Evolutionary conservation across 2,329 filamentous ascomycete species (phyloP), one percentile per base, ranked within the genome.

Genomic region (Trichoderma pleuroti): DNA sequence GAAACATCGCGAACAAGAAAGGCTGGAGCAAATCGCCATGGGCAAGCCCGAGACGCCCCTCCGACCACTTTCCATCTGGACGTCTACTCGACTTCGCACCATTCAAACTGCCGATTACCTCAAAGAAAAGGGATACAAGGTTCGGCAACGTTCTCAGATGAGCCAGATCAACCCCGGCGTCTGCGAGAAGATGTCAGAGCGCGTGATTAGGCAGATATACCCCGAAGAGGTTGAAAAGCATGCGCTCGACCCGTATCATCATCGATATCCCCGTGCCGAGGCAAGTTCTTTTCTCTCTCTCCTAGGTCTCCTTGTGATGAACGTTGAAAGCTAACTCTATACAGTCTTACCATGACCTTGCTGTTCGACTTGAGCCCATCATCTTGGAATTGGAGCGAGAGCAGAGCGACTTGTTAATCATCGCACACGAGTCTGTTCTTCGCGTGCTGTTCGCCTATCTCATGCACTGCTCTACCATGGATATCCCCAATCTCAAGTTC

Each of bases 281-380:
- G 94, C 94, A 75, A 68, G 72, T 68, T 63, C n/a, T 11, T 66
- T 69, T 32, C 1, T 5, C 4, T 42, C 24, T 42, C 26, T 28
- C 5, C 26, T 34, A 11, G 11, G 3, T 56, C 8, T 18, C 42
- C 30, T 9, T 21, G 30, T 14, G 6, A 9, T 7, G 1, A 12
- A 18, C 75, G 62, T 11, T n/a, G 12, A 11, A 28, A 3, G 18
- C 71, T 75, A 61, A 68, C 36, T 12, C 11, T 52, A 11, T 52
- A 21, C n/a, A 97, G 92, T 98, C 95, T 10, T 99, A 99, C 81
- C 96, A 99, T 79, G 96, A 99, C 78, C 90, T 99, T 56, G 96
- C 96, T n/a, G 96, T 99, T 72, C 93, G 96, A 26, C 89, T 99
- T 60, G 96, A 99, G 80, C 97, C 96, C 52, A 97, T 99, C 77